A percentile compares a stretch with the other conserved stretches of the same genome.
Evolutionary conservation across 306 rosid genomes (phyloP).

Genomic region (Acacia crassicarpa): DNA sequence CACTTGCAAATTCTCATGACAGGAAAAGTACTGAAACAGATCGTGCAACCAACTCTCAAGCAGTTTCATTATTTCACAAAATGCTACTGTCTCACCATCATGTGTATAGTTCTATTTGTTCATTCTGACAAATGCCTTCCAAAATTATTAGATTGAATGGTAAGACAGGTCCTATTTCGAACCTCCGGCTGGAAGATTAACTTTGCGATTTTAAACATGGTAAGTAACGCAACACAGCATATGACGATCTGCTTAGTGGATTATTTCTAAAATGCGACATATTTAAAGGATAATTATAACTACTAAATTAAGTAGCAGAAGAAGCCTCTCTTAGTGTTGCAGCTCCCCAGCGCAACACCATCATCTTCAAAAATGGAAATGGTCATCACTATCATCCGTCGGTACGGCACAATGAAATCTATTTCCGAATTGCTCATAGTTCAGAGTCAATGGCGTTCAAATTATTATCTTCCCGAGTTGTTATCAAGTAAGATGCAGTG

Average conservation of each 20-base stretch:
- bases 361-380: background rate
- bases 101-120: slow-evolving; percentile 8
- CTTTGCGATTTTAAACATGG: background rate
- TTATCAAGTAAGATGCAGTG: slow-evolving; percentile 4
- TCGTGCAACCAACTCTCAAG: background rate
- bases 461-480: slow-evolving; percentile 26
- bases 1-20: slow-evolving; percentile 16
- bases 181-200: background rate
- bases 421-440: slow-evolving; percentile 16
- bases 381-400: background rate
- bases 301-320: background rate
- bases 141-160: background rate
- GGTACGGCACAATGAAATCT: background rate
- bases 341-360: background rate
- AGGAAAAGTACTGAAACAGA: slow-evolving; percentile 4
- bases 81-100: background rate
- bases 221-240: background rate
- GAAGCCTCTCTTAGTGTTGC: background rate
- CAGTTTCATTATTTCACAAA: slow-evolving; percentile 23
- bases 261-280: background rate
- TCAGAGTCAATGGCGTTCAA: background rate
- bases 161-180: background rate
- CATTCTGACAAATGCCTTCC: background rate
- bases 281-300: background rate
- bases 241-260: background rate